Conservation (phyloP, 176 grass and related monocot species). For the bread wheat (Triticum aestivum) region IWGSC_CS_RefSeq_v2.1 NC_057806.1:592376153-592376652, state of each 20-base stretch:
- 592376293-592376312: constrained; percentile 93
- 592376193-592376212: constrained; percentile 75
- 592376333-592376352: constrained; percentile 96
- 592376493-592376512: constrained; percentile 89
- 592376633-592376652: constrained; percentile 86
- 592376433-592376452: constrained; percentile 96
- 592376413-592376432: constrained; percentile 95
- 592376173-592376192: constrained; percentile 86
- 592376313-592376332: constrained; percentile 87
- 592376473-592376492: constrained; percentile 78
- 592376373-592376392: constrained; percentile 95
- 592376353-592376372: constrained; percentile 90
- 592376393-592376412: constrained; percentile 95
- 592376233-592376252: constrained; percentile 92
- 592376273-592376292: constrained; percentile 91
- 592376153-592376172: constrained; percentile 79
- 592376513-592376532: constrained; percentile 65
- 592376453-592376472: constrained; percentile 74
- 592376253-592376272: constrained; percentile 94
- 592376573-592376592: constrained; percentile 84
- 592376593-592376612: constrained; percentile 89
- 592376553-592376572: constrained; percentile 95
- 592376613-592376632: constrained; percentile 91
- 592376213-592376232: constrained; percentile 90
- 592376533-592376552: constrained; percentile 69